Evolutionary conservation across 257 asterid genomes (phyloP), one percentile per base, ranked within the genome.

Genomic region (Anisodus tanguticus): DNA sequence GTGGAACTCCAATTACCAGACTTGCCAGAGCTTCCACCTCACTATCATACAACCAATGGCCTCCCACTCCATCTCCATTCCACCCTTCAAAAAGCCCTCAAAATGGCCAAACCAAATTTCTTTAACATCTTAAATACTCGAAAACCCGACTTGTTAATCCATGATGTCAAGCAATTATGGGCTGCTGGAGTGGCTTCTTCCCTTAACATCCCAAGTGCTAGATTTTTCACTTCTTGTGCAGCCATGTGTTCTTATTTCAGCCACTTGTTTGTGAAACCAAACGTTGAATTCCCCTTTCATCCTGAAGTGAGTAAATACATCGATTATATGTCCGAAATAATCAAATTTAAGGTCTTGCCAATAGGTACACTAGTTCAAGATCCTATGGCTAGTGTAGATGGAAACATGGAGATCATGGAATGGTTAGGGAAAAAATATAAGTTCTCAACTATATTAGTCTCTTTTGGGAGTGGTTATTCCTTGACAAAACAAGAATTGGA

Each of bases 61-160:
- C 93, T 90, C 57, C 97, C 97, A 4, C 92, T 82, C 67, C 63
- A 83, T 79, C 93, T 92, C 83, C 86, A 85, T 63, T 12, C 88
- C 85, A 41, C 90, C 70, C 91, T 92, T 82, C 31, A 9, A 35
- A 74, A 53, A 7, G 87, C 91, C 57, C 86, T 92, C 12, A 26
- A 70, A 54, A 58, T 17, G 66, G 82, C 93, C 22, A 87, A 87
- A 67, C 91, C 88, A 3, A n/a, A 19, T 2, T 31, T 93, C 11
- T 58, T 88, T 37, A 26, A 85, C 72, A 7, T 91, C 6, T 6
- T 92, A 0, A 6, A 67, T 10, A 9, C 86, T 17, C 81, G 85
- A 17, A 82, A 83, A 41, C 97, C 95, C 0, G 86, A 94, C 59
- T 54, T 90, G 82, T 55, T 90, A 0, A 83, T 92, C 0, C 84